phyloP scores from a whole-genome alignment of 2,329 filamentous ascomycete species.

The Rachicladosporium sp. region DNA sequence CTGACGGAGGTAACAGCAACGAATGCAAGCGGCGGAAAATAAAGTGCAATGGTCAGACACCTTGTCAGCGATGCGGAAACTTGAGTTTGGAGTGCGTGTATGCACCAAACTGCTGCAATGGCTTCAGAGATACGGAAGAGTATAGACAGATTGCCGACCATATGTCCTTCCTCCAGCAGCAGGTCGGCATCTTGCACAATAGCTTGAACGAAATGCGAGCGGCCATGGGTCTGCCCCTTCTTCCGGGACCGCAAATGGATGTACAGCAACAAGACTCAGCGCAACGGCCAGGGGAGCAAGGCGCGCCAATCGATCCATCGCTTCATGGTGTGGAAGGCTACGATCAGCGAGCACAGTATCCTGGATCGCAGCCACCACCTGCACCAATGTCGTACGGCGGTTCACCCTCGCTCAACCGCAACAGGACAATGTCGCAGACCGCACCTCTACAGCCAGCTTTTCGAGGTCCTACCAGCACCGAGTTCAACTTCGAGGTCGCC shows the following conservation, averaged over 20 bases:
- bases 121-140: slow-evolving; percentile 86
- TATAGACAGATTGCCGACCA: slow-evolving; percentile 71
- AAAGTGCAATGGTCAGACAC: slow-evolving; percentile 54
- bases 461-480: slow-evolving; percentile 72
- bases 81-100: slow-evolving; percentile 52
- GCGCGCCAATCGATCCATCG: slow-evolving; percentile 24
- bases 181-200: slow-evolving; percentile 65
- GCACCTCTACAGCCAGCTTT: slow-evolving; percentile 47
- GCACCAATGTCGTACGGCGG: slow-evolving; percentile 11
- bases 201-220: slow-evolving; percentile 56
- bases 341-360: no score
- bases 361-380: slow-evolving; percentile 13
- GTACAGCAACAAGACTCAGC: slow-evolving; percentile 2
- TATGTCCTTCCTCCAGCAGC: slow-evolving; percentile 64
- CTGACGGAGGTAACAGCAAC: slow-evolving; percentile 32
- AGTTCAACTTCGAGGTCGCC: slow-evolving; percentile 76
- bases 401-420: slow-evolving; percentile 21
- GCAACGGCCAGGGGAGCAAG: slow-evolving; percentile 7
- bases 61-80: slow-evolving; percentile 54
- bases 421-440: slow-evolving; percentile 22
- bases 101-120: slow-evolving; percentile 59
- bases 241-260: slow-evolving; percentile 8
- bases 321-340: slow-evolving; percentile 5
- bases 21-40: slow-evolving; percentile 57
- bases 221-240: slow-evolving; percentile 28